Conservation (phyloP, 331 rosid species). For the Phaseolus coccineus region DNA sequence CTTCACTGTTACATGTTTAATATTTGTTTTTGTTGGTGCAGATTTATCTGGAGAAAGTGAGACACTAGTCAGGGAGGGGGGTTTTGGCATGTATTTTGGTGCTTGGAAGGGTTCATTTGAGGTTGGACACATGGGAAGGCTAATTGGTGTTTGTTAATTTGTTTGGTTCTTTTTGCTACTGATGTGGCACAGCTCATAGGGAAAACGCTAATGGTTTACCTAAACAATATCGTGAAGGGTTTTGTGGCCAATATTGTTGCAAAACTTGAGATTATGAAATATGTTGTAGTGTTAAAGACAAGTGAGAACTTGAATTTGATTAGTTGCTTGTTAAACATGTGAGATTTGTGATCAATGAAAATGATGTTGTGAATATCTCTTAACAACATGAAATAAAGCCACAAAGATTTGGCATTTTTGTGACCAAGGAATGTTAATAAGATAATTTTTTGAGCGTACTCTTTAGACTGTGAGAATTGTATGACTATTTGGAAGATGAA, state of each 20-base stretch:
- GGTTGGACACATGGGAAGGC: no score
- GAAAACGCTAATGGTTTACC: constrained; percentile 99
- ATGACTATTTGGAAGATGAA: not conserved
- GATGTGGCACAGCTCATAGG: constrained; percentile 86
- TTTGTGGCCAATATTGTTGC: constrained; percentile 95
- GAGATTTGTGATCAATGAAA: not conserved
- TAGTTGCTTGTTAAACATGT: constrained; percentile 12
- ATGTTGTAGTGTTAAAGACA: constrained; percentile 98
- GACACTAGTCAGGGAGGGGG: no score
- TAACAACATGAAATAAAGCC: not conserved
- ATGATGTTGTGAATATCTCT: not conserved
- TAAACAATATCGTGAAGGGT: constrained; percentile 78
- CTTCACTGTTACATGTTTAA: no score
- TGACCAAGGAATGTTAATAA: not conserved
- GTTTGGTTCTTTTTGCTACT: constrained; percentile 37
- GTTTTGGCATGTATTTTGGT: no score
- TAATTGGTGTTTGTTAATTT: not conserved
- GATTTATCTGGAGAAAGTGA: no score
- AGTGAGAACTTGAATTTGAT: constrained; percentile 54
- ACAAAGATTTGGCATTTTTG: not conserved
- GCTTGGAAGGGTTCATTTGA: no score
- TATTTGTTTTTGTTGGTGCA: no score
- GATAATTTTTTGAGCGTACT: not conserved
- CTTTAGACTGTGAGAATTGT: not conserved
- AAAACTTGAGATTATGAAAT: constrained; percentile 99